These are phyloP conservation scores for Huntiella omanensis DNA, from an alignment of 2,329 filamentous ascomycete genomes.

Conservation along the genomic window DNA sequence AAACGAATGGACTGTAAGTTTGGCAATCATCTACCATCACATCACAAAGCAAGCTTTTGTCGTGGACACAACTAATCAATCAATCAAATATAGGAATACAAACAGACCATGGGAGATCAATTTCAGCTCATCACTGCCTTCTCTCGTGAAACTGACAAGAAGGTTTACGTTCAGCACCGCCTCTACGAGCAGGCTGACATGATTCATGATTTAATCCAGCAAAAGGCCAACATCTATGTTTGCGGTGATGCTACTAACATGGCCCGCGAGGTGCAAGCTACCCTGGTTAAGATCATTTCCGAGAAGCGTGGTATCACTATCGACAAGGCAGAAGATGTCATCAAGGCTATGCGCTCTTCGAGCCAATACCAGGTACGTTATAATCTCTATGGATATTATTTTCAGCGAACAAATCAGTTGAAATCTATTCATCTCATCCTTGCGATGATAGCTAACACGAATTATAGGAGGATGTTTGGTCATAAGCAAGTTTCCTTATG, in stretches of 20 bases:
- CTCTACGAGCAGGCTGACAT: slow-evolving; percentile 68
- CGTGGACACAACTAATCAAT: background rate
- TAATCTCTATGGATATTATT: background rate
- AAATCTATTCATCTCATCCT: background rate
- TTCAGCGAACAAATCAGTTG: background rate
- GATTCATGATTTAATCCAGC: slow-evolving; percentile 67
- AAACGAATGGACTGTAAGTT: slow-evolving; percentile 75
- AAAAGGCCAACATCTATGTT: slow-evolving; percentile 91
- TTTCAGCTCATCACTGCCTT: slow-evolving; percentile 88
- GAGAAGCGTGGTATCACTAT: slow-evolving; percentile 67
- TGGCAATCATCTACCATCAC: too few species aligned
- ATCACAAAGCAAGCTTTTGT: background rate
- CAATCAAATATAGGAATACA: slow-evolving; percentile 45
- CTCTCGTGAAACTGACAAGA: slow-evolving; percentile 70
- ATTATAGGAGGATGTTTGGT: slow-evolving; percentile 52
- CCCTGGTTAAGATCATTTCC: slow-evolving; percentile 72
- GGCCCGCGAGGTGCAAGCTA: slow-evolving; percentile 79
- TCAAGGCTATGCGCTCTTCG: slow-evolving; percentile 86
- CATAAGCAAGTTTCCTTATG: slow-evolving; percentile 21
- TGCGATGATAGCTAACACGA: slow-evolving; percentile 1
- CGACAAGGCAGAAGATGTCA: slow-evolving; percentile 82
- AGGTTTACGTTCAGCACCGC: slow-evolving; percentile 93
- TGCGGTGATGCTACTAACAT: slow-evolving; percentile 96
- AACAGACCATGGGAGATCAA: slow-evolving; percentile 65
- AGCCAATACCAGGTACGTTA: slow-evolving; percentile 80